phyloP scores from a whole-genome alignment of 2,329 filamentous ascomycete species.

The Magnaporthiopsis poae region DNA sequence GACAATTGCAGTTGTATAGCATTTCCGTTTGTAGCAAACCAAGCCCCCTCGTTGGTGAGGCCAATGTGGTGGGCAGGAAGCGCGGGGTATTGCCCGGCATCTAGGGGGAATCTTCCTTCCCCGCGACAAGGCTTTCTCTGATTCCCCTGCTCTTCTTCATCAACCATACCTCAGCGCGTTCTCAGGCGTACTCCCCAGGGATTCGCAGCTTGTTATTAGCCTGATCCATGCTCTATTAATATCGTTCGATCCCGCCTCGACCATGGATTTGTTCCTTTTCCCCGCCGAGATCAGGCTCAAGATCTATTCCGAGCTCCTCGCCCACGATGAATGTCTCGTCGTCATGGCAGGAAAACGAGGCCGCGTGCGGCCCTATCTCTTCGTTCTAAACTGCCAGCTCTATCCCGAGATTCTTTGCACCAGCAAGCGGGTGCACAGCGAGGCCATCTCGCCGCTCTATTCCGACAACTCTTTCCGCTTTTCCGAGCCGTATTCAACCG shows the following conservation, averaged over 20 bases:
- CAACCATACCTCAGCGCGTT: too few relatives aligned
- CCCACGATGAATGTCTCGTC: neutral
- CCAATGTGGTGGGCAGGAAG: too few relatives aligned
- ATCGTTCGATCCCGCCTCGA: fast-evolving
- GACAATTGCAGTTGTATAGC: too few relatives aligned
- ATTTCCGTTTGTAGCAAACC: too few relatives aligned
- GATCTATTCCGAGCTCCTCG: neutral
- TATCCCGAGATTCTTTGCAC: neutral
- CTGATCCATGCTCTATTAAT: too few relatives aligned
- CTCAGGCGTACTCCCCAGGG: too few relatives aligned
- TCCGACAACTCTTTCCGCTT: neutral
- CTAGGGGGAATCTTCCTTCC: too few relatives aligned
- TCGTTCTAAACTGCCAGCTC: neutral
- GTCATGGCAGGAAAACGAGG: neutral
- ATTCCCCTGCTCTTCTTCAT: too few relatives aligned
- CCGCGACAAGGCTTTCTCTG: too few relatives aligned
- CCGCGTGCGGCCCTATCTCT: neutral
- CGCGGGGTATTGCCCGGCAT: too few relatives aligned
- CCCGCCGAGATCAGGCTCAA: neutral
- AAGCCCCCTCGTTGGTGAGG: too few relatives aligned
- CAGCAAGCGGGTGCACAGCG: neutral
- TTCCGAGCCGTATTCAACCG: neutral
- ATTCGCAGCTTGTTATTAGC: too few relatives aligned
- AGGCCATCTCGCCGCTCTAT: neutral
- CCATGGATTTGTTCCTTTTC: neutral